Base-by-base conservation (phyloP, 768 basidiomycete genomes). In the Phlebiopsis flavidoalba region DNA sequence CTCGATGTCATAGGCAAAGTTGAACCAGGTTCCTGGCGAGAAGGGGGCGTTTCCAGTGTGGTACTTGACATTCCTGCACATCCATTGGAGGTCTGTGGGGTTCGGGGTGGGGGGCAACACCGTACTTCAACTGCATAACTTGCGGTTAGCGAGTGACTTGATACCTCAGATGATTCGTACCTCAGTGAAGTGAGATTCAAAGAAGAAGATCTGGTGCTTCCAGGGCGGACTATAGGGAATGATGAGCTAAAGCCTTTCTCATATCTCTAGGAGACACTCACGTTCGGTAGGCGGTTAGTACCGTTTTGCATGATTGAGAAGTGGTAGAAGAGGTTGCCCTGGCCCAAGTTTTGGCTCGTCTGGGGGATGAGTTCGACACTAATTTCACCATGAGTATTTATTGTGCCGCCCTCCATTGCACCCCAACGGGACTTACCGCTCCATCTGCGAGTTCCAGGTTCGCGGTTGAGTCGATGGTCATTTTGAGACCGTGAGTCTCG, bases 1-100 rank as follows among this genome's bases (percentile, higher is more conserved):
- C n/a, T 86, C 73, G 66, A 85, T 85, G 62, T 86, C 84, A 64
- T 86, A 86, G 33, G 83, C 84, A 64, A 87, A 85, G 76, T 86
- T 86, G 73, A 78, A 83, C 83, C 83, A 87, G 52, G 76, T 78
- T 40, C 77, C 80, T 6, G 84, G 73, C 15, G 72, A 75, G 72
- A 82, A 81, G 0, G 80, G 74, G 1, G 79, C 77, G 53, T 76
- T n/a, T 73, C 82, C 83, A 86, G 65, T 83, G 74, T 26, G 76
- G 71, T 8, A 73, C 67, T 31, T n/a, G n/a, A n/a, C n/a, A n/a
- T n/a, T 77, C 74, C 11, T 67, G 63, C 21, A 83, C 74, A 80
- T 79, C 83, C 84, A 86, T 40, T 79, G 75, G 14, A 86, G 73
- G 67, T 82, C 73, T 3, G 77, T 79, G 0, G 75, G 72, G 63